Conservation (phyloP, 345 rosid species). For the Eucalyptus rudis region DNA sequence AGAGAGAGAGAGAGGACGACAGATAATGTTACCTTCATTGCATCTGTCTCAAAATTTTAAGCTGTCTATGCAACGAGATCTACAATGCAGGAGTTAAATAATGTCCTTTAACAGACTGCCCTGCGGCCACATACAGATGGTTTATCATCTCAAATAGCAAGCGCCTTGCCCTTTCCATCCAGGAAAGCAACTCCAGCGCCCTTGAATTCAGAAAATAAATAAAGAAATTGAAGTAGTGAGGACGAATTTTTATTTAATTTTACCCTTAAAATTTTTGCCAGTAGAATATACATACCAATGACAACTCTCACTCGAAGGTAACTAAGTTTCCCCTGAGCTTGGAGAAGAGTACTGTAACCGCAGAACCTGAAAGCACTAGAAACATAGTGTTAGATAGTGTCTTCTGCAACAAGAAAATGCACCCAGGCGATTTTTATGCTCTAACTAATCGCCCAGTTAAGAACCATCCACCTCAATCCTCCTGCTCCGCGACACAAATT, state of each 20-base stretch:
- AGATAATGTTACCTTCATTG: neutral
- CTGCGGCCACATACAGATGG: neutral
- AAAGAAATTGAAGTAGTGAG: neutral
- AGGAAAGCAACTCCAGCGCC: constrained; percentile 26
- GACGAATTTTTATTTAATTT: neutral
- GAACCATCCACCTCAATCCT: too few species aligned
- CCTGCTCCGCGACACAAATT: neutral
- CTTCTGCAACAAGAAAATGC: neutral
- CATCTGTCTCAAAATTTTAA: neutral
- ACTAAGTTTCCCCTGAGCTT: constrained; percentile 17
- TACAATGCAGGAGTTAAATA: neutral
- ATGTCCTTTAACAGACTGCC: neutral
- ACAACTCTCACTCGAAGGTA: constrained; percentile 38
- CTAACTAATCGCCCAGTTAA: neutral
- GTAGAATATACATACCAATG: constrained; percentile 28
- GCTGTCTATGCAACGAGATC: neutral
- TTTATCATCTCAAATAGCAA: neutral
- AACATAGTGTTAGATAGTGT: neutral
- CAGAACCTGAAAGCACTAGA: constrained; percentile 14
- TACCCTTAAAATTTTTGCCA: neutral
- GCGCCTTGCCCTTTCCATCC: constrained; percentile 38
- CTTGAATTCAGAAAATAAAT: constrained; percentile 10
- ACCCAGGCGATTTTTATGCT: neutral
- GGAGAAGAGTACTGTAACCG: constrained; percentile 4
- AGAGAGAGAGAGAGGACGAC: neutral